Percentiles rank a stretch among this genome's conserved stretches.
Conservation (phyloP, 2,329 filamentous ascomycete genomes). For the Pseudogymnoascus sp. region DNA sequence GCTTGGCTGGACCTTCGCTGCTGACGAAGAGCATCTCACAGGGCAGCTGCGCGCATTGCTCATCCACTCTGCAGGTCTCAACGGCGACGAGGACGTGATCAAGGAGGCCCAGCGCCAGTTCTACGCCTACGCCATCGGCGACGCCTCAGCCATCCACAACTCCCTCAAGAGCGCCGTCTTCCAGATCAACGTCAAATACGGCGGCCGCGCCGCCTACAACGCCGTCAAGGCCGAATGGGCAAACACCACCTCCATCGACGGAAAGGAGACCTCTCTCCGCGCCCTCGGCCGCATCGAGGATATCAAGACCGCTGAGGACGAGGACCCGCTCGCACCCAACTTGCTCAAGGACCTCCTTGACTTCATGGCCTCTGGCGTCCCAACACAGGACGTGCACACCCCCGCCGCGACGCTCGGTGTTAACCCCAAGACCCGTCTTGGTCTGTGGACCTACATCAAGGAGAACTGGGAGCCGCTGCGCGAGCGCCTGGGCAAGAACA, state of each 20-base stretch:
- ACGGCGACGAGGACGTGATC: conserved; percentile 63
- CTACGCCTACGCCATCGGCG: conserved; percentile 61
- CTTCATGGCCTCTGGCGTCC: conserved; percentile 77
- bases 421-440: conserved; percentile 63
- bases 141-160: conserved; percentile 64
- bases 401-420: conserved; percentile 63
- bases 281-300: conserved; percentile 69
- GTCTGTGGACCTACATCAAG: conserved; percentile 81
- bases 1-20: conserved; percentile 77
- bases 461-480: conserved; percentile 69
- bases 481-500: conserved; percentile 66
- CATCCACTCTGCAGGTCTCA: conserved; percentile 63
- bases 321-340: conserved; percentile 32
- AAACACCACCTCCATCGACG: conserved; percentile 76
- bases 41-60: conserved; percentile 77
- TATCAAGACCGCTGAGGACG: conserved; percentile 1
- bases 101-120: conserved; percentile 72
- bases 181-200: conserved; percentile 61
- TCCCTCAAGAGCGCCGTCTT: conserved; percentile 76
- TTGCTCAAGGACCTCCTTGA: conserved; percentile 60
- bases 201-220: conserved; percentile 59
- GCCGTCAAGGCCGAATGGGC: conserved; percentile 79
- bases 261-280: conserved; percentile 75
- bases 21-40: conserved; percentile 71
- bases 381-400: conserved; percentile 79